Evolutionary conservation across 2,329 filamentous ascomycete species (phyloP), one percentile per base, ranked within the genome.

Genomic region (Myriosclerotinia duriaeana): DNA sequence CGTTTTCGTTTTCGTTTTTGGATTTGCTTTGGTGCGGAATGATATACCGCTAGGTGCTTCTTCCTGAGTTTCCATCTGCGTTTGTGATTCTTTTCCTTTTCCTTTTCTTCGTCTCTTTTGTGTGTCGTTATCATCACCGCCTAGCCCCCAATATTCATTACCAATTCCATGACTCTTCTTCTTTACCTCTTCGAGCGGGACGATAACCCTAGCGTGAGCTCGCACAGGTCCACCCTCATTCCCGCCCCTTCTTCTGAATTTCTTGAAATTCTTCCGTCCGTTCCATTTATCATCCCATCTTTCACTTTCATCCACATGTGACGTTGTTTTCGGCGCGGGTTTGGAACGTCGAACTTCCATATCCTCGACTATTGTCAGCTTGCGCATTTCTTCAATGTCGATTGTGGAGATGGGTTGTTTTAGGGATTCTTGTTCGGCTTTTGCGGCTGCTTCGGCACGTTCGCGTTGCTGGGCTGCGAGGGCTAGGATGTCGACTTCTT

Each of bases 241-340:
- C 48, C 84, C 84, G 34, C 85, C 88, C 64, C 85, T 82, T 65
- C 82, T 83, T 30, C 84, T 83, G 75, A 99, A 99, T 72, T 87
- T 90, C 77, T 99, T 99, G 80, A 97, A 99, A 75, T 99, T 98
- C 78, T 92, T 94, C 53, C 94, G 85, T 0, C 94, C 95, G 75
- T 97, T 96, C 95, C 95, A 99, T 50, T 83, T 84, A 0, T 92
- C 87, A 71, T 97, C 86, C 93, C 94, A 97, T 52, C 91, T 84
- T 6, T 88, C 85, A 22, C 83, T 78, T 44, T 77, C 77, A n/a
- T 79, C 75, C 22, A 74, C 77, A 63, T 78, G 78, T 7, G 53
- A 53, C 1, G 63, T 68, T 40, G 71, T 66, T 65, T 73, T 69
- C 62, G 72, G 72, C 73, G 71, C 71, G 69, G 69, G 64, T 69